Conservation (phyloP, 768 basidiomycete genomes). For the Strobilomyces echinocephalus region DNA sequence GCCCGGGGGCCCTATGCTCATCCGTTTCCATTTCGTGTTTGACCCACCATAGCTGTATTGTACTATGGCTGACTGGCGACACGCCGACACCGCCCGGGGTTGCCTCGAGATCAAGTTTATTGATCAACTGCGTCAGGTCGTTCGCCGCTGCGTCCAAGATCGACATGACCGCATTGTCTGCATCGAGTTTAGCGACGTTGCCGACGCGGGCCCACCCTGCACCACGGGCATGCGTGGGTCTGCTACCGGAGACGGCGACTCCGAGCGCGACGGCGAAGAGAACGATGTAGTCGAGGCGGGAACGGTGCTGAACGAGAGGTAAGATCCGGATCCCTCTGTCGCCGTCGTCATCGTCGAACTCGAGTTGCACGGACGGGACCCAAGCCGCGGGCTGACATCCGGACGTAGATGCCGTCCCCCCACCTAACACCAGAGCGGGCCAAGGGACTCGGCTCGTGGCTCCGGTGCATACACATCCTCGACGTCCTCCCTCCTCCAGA, state of each 20-base stretch:
- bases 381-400: neutral
- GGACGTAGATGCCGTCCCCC: neutral
- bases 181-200: too few species aligned
- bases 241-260: conserved; percentile 7
- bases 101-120: conserved; percentile 72
- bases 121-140: conserved; percentile 73
- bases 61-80: conserved; percentile 35
- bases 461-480: conserved; percentile 1
- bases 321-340: conserved; percentile 20
- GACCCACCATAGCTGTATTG: too few species aligned
- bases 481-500: neutral
- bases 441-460: conserved; percentile 6
- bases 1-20: too few species aligned
- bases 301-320: conserved; percentile 19
- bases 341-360: conserved; percentile 19
- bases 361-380: conserved; percentile 18
- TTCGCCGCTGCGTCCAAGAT: conserved; percentile 77
- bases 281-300: conserved; percentile 13
- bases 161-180: conserved; percentile 51
- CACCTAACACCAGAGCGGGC: neutral
- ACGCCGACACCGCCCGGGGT: conserved; percentile 57
- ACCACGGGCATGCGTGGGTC: neutral
- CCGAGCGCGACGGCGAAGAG: conserved; percentile 13
- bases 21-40: too few species aligned
- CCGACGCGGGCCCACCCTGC: neutral